Conservation (phyloP, 176 grass and related monocot genomes). For the Carex littledalei region DNA sequence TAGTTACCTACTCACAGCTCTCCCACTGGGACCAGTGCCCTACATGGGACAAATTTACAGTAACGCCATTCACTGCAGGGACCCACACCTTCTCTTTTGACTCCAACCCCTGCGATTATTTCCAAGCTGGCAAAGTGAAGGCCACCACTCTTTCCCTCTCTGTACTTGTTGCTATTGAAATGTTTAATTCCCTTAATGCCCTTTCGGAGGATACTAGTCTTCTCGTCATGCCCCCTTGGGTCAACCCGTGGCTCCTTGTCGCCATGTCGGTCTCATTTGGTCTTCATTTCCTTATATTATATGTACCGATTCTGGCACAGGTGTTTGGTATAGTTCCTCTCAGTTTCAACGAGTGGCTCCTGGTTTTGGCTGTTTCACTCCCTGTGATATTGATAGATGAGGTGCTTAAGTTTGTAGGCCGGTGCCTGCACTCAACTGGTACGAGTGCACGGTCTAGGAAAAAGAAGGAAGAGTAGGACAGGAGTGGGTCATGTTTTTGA, state of each 20-base stretch:
- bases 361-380: constrained; percentile 70
- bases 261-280: constrained; percentile 83
- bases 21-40: constrained; percentile 93
- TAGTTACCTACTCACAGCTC: constrained; percentile 86
- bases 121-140: constrained; percentile 87
- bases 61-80: constrained; percentile 69
- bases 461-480: constrained; percentile 58
- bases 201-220: constrained; percentile 88
- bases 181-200: constrained; percentile 97
- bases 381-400: constrained; percentile 85
- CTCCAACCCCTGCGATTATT: constrained; percentile 74
- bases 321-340: constrained; percentile 90
- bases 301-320: constrained; percentile 66
- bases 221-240: constrained; percentile 90
- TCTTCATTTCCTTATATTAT: constrained; percentile 91
- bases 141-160: constrained; percentile 76
- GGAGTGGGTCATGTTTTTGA: neutral
- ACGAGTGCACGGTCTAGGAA: constrained; percentile 36
- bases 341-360: constrained; percentile 81
- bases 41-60: constrained; percentile 67
- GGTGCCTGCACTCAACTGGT: constrained; percentile 36
- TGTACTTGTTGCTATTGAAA: constrained; percentile 86
- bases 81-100: constrained; percentile 60
- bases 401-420: constrained; percentile 74
- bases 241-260: constrained; percentile 80